Base-by-base conservation (phyloP, 1,139 yeast species). In the Tardiomyces depauwii region DNA sequence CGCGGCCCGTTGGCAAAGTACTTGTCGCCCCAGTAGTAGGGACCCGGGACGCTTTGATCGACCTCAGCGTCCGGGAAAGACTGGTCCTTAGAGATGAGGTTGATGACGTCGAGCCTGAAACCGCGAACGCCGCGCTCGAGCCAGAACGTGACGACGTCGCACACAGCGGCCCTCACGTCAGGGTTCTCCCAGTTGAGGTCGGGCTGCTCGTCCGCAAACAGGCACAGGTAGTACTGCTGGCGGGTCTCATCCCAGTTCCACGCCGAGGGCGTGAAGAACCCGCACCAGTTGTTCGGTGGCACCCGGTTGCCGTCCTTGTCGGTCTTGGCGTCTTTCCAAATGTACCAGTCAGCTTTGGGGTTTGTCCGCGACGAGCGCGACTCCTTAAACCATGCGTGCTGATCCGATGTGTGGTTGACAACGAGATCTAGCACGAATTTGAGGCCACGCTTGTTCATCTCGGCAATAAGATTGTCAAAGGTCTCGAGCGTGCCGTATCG, bases 151-250 rank as follows among this genome's bases (percentile, higher is more conserved):
- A 77, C 61, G 7, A 78, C 77, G 18, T 66, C 61, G 56, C 74
- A 73, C 46, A 77, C 73, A 28, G 78, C 80, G 9, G 69, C 60
- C 59, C 81, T 65, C 41, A 72, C 66, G 44, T 65, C 76, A 52
- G 68, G 72, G 54, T 71, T 75, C 54, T 77, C 81, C 82, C 82
- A 77, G 60, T 77, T 77, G 55, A 77, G 65, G 54, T 77, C 82
- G 12, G 81, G 81, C 60, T 77, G 82, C 27, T 71, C 58, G 44
- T 59, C 60, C 18, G 78, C 79, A 58, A 76, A 77, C 43, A 76
- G 62, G 47, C 70, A 72, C 49, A 77, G 65, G 59, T 77, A 77
- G 63, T 76, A 77, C 58, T 77, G 80, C 36, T 64, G 68, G n/a
- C 80, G 75, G 3, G 43, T 43, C 51, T 74, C 79, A 55, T 77